phyloP scores from a whole-genome alignment of 2,329 filamentous ascomycete species.

The Aspergillus pseudotamarii region DNA sequence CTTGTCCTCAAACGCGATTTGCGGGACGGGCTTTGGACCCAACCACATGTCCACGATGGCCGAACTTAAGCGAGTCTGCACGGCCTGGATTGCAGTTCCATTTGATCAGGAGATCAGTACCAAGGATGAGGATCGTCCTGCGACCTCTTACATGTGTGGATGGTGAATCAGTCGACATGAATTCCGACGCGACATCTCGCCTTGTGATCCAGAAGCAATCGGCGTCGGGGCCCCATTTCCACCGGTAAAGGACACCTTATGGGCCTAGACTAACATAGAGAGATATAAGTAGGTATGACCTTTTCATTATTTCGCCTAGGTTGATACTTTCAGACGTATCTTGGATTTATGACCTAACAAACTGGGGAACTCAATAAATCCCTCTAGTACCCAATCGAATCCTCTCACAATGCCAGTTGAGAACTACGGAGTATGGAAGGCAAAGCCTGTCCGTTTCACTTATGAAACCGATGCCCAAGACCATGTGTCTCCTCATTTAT shows the following conservation, averaged over 20 bases:
- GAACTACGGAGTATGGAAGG: constrained; percentile 26
- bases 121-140: not conserved
- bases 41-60: not conserved
- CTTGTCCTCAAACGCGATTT: not conserved
- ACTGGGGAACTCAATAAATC: not conserved
- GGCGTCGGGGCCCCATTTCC: not conserved
- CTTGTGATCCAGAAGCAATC: too few species aligned
- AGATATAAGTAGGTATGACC: not conserved
- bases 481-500: constrained; percentile 16
- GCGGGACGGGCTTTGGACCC: too few species aligned
- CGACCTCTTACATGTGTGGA: not conserved
- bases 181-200: not conserved
- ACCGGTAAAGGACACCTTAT: not conserved
- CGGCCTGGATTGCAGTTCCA: not conserved
- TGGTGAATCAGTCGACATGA: not conserved
- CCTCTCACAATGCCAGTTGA: constrained; percentile 16
- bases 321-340: not conserved
- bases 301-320: too few species aligned
- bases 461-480: constrained; percentile 14
- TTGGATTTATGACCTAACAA: not conserved
- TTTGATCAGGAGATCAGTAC: not conserved
- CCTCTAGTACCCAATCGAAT: not conserved
- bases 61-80: not conserved
- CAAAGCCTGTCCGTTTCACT: constrained; percentile 11
- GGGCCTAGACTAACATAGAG: not conserved